Evolutionary conservation across 2,329 filamentous ascomycete species (phyloP), one percentile per base, ranked within the genome.

Genomic region (Xylaria sp.): DNA sequence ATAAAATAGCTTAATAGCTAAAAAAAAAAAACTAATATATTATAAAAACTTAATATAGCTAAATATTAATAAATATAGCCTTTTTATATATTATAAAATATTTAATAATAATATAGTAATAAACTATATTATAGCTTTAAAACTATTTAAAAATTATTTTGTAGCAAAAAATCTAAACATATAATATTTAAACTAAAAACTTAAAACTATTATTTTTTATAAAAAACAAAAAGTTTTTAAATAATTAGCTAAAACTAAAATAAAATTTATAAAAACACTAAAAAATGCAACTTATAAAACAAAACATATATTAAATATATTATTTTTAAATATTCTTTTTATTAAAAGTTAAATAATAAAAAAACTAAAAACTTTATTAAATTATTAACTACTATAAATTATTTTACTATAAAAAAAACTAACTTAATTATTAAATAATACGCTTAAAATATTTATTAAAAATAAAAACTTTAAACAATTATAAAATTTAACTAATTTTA

Each of bases 281-380:
- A 46, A 15, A 5, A 35, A 52, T 44, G 3, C 5, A 41, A 58
- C 27, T 9, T 58, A 58, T 58, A 52, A 58, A 44, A 7, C 8
- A 27, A 21, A 37, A 29, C 23, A 58, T 46, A 46, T 58, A 13
- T 19, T 58, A 25, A 58, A 58, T 38, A 17, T 58, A 17, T 27
- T 52, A 11, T 58, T 58, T 52, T 54, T 54, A 54, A 54, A 58
- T 43, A 52, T 44, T 13, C 38, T 52, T 31, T 57, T 41, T 49
- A 48, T 49, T 41, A 57, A 49, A n/a, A 51, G 6, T 3, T 49
- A 49, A 23, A 25, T 48, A 40, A 6, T 17, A 9, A 46, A 58
- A 43, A 38, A 55, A 10, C 9, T 55, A 40, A 55, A 46, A 54
- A 54, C n/a, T 11, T 33, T 49, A 33, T 58, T 58, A 27, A 37